Base-by-base conservation (phyloP, 1,284 basidiomycete genomes). In the Papiliotrema flavescens region DNA sequence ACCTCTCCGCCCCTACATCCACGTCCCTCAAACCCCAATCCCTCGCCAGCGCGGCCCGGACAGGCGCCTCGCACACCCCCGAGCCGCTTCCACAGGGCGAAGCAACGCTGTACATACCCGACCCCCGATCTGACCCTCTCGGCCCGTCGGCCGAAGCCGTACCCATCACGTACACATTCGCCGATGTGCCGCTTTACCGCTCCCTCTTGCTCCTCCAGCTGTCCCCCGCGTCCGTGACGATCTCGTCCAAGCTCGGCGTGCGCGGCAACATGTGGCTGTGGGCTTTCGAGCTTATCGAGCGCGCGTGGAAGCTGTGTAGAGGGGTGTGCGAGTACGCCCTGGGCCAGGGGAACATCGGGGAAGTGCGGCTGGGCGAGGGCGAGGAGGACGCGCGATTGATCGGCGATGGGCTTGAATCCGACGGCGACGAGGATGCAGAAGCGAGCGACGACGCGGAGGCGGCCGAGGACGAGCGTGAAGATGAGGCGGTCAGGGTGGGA, bases 251-350 rank as follows among this genome's bases (percentile, higher is more conserved):
- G 48, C 51, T 43, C 51, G 59, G 11, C 56, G 50, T 40, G 52
- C 57, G 17, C 57, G 64, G 47, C 61, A 67, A 63, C 24, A 24
- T 53, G 11, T 75, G 73, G 73, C 54, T 75, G 15, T 32, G 72
- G 19, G 62, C 67, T 26, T 72, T 70, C 28, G 69, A 71, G 54
- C 35, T 75, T 23, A 49, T 70, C 15, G 66, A 67, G 48, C 49
- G 60, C 19, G 46, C 67, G 15, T 75, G 67, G 66, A 55, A 56
- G 23, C 51, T 75, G 2, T 75, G 73, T 56, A 60, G 66, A 5
- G 73, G 73, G 14, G 70, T 75, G 32, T 75, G 73, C 60, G 71
- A 70, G 54, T 75, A 69, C 49, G 73, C 73, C 2, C 53, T 71
- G 1, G 73, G 70, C 3, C 53, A 64, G 9, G 71, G 70, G 3